Conservation (phyloP, 768 basidiomycete species). For the Galerina marginata region DNA sequence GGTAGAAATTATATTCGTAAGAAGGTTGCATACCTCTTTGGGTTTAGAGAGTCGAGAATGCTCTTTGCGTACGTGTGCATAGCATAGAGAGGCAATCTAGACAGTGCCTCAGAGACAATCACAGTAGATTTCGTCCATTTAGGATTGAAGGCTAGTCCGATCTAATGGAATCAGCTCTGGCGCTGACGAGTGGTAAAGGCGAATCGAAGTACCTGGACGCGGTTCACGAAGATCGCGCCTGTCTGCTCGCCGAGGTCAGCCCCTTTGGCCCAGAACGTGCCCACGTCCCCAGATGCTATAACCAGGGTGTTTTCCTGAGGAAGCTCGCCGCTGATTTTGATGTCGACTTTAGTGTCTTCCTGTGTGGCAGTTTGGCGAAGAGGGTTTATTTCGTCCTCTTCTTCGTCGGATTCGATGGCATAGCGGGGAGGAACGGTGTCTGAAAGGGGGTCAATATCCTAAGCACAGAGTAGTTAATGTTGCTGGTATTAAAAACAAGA, state of each 20-base stretch:
- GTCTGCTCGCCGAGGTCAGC: slow-evolving; percentile 56
- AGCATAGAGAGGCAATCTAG: slow-evolving; percentile 52
- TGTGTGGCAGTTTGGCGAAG: slow-evolving; percentile 25
- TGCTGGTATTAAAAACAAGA: background rate
- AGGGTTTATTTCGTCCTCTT: slow-evolving; percentile 64
- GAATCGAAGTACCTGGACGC: slow-evolving; percentile 44
- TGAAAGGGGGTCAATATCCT: slow-evolving; percentile 62
- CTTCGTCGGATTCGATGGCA: slow-evolving; percentile 71
- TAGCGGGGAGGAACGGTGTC: slow-evolving; percentile 64
- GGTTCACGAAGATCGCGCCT: slow-evolving; percentile 51
- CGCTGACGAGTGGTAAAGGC: background rate
- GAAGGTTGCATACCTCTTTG: slow-evolving; percentile 43
- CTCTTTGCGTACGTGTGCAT: slow-evolving; percentile 54
- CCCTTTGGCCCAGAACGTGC: slow-evolving; percentile 55
- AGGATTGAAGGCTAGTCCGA: slow-evolving; percentile 56
- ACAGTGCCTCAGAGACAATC: slow-evolving; percentile 57
- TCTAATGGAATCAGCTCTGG: slow-evolving; percentile 34
- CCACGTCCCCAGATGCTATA: slow-evolving; percentile 53
- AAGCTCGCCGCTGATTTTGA: slow-evolving; percentile 46
- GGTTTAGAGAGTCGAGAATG: slow-evolving; percentile 48
- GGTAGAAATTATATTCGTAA: background rate
- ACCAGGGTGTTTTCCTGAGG: slow-evolving; percentile 38
- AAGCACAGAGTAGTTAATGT: background rate
- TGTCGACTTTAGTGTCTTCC: slow-evolving; percentile 23
- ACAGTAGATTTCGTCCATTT: slow-evolving; percentile 51